These are phyloP conservation scores for Didymellaceae sp. DNA, from an alignment of 2,329 filamentous ascomycete genomes.

Conservation along the genomic window DNA sequence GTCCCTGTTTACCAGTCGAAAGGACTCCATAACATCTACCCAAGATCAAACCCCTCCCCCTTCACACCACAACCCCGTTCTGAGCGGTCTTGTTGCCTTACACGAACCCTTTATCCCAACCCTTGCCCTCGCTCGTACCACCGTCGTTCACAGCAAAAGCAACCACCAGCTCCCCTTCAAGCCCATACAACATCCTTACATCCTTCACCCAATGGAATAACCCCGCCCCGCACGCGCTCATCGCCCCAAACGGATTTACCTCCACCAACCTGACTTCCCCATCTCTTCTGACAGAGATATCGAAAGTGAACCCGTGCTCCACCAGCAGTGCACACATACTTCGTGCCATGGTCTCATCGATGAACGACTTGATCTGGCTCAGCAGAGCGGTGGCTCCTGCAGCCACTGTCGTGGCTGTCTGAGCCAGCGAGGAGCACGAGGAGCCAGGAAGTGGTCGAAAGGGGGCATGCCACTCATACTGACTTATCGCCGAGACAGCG, in stretches of 20 bases:
- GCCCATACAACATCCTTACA: slow-evolving; percentile 6
- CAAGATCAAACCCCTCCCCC: no score
- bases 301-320: neutral
- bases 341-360: neutral
- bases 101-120: no score
- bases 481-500: neutral
- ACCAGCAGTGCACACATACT: neutral
- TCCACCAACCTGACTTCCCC: neutral
- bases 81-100: no score
- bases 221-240: slow-evolving; percentile 55
- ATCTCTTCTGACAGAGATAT: neutral
- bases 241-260: slow-evolving; percentile 51
- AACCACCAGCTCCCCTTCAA: neutral
- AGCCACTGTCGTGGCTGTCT: neutral
- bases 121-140: no score
- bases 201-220: slow-evolving; percentile 57
- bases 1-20: no score
- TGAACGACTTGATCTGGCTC: neutral
- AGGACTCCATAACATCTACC: no score
- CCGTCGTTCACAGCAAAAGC: no score
- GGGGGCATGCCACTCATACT: neutral
- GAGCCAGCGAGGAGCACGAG: neutral
- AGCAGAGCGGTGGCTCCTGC: neutral
- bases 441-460: neutral
- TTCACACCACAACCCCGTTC: no score